These are phyloP conservation scores for Phytopythium boreale DNA, from an alignment of 352 stramenopile species.

Conservation along the genomic window DNA sequence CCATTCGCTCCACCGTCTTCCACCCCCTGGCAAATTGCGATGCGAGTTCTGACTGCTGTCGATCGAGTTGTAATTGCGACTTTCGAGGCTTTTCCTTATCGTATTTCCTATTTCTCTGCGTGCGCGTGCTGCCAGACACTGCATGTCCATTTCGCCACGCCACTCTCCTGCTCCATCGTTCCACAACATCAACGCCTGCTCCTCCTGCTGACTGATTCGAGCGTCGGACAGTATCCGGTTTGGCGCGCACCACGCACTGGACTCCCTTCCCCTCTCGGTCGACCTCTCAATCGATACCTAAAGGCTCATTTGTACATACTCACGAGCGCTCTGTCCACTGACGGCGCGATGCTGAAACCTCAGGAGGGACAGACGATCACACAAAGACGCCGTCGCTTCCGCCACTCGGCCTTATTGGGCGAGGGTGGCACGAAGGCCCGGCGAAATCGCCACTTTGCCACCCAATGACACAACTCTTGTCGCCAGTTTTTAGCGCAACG, in stretches of 20 bases:
- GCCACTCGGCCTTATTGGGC: neutral
- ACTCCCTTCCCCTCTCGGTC: too few species aligned
- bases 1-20: too few species aligned
- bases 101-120: too few species aligned
- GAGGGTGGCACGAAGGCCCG: too few species aligned
- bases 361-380: neutral
- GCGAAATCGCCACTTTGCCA: neutral
- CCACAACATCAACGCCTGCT: too few species aligned
- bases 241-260: neutral
- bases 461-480: neutral
- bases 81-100: too few species aligned
- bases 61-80: too few species aligned
- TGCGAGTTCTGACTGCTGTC: too few species aligned
- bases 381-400: neutral
- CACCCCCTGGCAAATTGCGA: too few species aligned
- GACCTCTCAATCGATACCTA: neutral
- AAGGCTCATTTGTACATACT: neutral
- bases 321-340: neutral
- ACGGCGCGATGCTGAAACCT: neutral
- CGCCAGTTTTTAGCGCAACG: conserved; percentile 6
- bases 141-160: neutral
- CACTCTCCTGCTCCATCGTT: neutral
- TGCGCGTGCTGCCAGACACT: too few species aligned
- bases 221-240: neutral
- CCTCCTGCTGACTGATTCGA: neutral